These are phyloP conservation scores for Fraxinus quadrangulata DNA, from an alignment of 257 asterid species.

Conservation along the genomic window DNA sequence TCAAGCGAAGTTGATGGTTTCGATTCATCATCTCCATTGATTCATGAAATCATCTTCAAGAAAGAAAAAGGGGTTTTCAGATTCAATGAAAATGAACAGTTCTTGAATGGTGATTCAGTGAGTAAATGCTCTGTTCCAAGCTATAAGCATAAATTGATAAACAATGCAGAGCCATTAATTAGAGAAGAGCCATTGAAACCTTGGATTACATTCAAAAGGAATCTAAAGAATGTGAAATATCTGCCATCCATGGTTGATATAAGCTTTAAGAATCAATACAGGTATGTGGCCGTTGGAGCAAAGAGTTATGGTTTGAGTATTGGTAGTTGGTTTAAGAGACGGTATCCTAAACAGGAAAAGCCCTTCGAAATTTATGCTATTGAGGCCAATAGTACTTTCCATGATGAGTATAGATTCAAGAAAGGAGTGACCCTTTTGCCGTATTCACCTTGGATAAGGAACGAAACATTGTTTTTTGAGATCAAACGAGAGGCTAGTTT, in stretches of 20 bases:
- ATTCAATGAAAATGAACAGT: neutral
- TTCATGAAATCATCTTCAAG: constrained; percentile 47
- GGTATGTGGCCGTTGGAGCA: constrained; percentile 67
- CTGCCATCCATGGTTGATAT: constrained; percentile 58
- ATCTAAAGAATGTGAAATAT: constrained; percentile 48
- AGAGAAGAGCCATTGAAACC: constrained; percentile 48
- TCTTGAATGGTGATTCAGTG: constrained; percentile 6
- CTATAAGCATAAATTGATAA: constrained; percentile 37
- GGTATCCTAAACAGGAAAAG: constrained; percentile 65
- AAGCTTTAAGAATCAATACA: constrained; percentile 55
- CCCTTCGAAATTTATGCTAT: constrained; percentile 56
- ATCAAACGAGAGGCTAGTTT: constrained; percentile 40
- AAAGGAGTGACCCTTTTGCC: constrained; percentile 54
- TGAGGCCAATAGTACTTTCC: constrained; percentile 54
- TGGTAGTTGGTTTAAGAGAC: constrained; percentile 66
- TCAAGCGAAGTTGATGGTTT: constrained; percentile 43
- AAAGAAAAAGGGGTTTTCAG: constrained; percentile 27
- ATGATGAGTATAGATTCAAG: constrained; percentile 43
- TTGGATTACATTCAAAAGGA: constrained; percentile 48
- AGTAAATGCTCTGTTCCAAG: constrained; percentile 33
- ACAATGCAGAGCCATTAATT: constrained; percentile 44
- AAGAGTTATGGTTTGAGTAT: constrained; percentile 63
- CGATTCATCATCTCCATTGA: constrained; percentile 28
- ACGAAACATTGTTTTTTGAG: constrained; percentile 63
- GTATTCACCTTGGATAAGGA: constrained; percentile 72